Evolutionary conservation across 495 filamentous ascomycete species (phyloP), one percentile per base, ranked within the genome.

Genomic region (Penicillium longicatenatum): DNA sequence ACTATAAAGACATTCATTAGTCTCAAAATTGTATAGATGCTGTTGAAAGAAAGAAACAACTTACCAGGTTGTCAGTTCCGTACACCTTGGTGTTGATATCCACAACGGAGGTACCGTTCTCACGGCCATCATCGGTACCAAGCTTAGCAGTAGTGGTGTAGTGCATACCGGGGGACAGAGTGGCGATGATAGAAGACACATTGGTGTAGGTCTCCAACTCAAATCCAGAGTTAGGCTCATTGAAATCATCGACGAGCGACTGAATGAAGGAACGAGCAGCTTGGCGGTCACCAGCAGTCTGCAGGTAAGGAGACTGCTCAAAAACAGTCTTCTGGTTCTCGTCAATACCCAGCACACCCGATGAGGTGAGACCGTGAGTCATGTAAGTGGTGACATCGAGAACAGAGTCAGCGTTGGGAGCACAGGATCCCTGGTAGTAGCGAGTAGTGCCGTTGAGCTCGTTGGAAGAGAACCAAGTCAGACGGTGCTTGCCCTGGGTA

Each of bases 71-170:
- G 62, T 87, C 82, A 9, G 82, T 89, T 52, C 88, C 88, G 52
- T 87, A 91, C 49, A 90, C 87, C 69, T 84, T 82, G 52, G 86
- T 80, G 76, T 89, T 81, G 39, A 77, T 71, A 59, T 91, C 87
- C n/a, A 91, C 87, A 26, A 91, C 88, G 11, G 82, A 75, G n/a
- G 83, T 82, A 48, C 87, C 87, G 22, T 75, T 75, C 57, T 76
- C 73, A 22, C 85, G 81, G 21, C 88, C 88, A 62, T 88, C 85
- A 66, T 90, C 85, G 24, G 71, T 70, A 43, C 88, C 88, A 57
- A 91, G 75, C 78, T 89, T 89, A 43, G 75, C 72, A 31, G 77
- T 82, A 29, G 80, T 81, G 59, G 88, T 79, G 86, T 88, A 91
- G 79, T 91, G 89, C 70, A 88, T 90, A 57, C 87, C 75, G 30